These are phyloP conservation scores for Candida quercuum DNA, from an alignment of 805 yeast genomes.

Conservation along the genomic window DNA sequence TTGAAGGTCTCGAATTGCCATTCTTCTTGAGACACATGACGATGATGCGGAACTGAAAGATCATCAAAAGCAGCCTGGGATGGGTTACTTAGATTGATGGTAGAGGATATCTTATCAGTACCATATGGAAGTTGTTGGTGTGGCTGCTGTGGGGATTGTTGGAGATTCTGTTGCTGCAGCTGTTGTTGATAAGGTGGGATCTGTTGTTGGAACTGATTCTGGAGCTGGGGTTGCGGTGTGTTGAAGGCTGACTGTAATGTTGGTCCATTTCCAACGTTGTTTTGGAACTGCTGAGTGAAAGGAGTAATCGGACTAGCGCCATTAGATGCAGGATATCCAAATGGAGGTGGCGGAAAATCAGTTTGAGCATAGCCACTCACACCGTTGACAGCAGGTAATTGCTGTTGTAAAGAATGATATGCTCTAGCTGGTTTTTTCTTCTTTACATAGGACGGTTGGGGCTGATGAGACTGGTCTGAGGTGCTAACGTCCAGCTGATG, in stretches of 20 bases:
- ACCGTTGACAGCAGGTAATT: neutral
- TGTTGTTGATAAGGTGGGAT: neutral
- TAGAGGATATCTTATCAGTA: too few species aligned
- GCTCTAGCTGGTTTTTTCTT: constrained; percentile 22
- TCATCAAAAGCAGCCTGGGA: constrained; percentile 5
- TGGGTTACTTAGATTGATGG: neutral
- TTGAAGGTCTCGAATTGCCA: constrained; percentile 40
- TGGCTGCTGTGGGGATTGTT: neutral
- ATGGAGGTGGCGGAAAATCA: too few species aligned
- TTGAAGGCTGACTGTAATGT: neutral
- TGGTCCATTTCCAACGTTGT: neutral
- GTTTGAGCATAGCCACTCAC: too few species aligned
- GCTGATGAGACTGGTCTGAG: constrained; percentile 5
- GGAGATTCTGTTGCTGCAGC: neutral
- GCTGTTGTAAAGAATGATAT: constrained; percentile 11
- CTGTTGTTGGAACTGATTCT: constrained; percentile 3
- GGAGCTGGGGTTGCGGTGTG: neutral
- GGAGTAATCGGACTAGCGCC: too few species aligned
- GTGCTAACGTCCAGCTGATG: neutral
- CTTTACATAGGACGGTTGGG: constrained; percentile 11
- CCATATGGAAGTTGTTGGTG: too few species aligned
- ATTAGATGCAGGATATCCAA: too few species aligned
- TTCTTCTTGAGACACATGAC: constrained; percentile 15
- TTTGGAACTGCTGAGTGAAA: neutral
- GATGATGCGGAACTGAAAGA: constrained; percentile 15